Evolutionary conservation across 2,329 filamentous ascomycete species (phyloP), one percentile per base, ranked within the genome.

Genomic region (Pyrenophora seminiperda): DNA sequence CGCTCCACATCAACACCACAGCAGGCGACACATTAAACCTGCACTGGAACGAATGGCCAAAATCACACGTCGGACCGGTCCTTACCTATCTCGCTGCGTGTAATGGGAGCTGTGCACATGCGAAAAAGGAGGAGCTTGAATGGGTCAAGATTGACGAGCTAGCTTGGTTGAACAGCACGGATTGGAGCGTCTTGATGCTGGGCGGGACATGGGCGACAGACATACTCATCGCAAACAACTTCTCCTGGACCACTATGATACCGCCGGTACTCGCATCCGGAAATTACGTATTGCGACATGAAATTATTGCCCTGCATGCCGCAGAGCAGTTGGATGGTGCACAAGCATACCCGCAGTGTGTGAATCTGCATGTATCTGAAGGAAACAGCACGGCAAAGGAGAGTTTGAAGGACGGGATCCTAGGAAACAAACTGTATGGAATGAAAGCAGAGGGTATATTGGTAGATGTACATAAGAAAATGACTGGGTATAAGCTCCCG

Each of bases 11-110:
- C 14, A 72, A 78, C 10, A 78, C 84, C 14, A 74, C 76, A 5
- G 85, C 85, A 5, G 86, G 86, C 45, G 74, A 75, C 56, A 76
- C 76, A 7, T 66, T 88, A 52, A 71, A 20, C 17, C 24, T 85
- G 4, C 70, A 75, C 36, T 85, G 82, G 82, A 83, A 81, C 1
- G 59, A 61, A 46, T 70, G 67, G 68, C 67, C 69, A 7, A 47
- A 47, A 1, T 66, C 61, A 4, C 70, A 73, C 48, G 61, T 68
- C 20, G 71, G 71, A 0, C 69, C 71, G 2, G 62, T 73, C 0
- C 38, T 73, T 18, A 63, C 59, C 5, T 73, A 73, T 41, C 50
- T 74, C 1, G 68, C 71, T 9, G 34, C 40, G 5, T 71, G 67
- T 44, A 59, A 61, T 10, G 50, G 52, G 1, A 50, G 47, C 22